A percentile compares a stretch with the other conserved stretches of the same genome.
Conservation (phyloP, 1,139 yeast genomes). For the Nakaseomyces uthaithaninus region DNA sequence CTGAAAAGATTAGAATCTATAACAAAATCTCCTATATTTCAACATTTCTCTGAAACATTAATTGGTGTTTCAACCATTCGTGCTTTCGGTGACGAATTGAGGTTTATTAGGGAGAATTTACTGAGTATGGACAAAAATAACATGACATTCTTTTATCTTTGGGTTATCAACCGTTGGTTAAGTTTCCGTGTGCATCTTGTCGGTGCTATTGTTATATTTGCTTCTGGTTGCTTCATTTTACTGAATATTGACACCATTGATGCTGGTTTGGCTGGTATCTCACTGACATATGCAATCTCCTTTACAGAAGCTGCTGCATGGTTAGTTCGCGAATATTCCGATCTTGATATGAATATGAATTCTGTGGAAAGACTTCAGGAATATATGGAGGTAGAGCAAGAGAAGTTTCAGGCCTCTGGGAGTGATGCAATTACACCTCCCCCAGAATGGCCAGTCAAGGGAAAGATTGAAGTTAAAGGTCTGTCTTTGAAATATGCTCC, state of each 20-base stretch:
- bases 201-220: slow-evolving; percentile 36
- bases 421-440: slow-evolving; percentile 42
- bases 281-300: slow-evolving; percentile 51
- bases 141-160: slow-evolving; percentile 53
- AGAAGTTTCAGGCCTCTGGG: slow-evolving; percentile 39
- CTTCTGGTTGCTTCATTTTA: slow-evolving; percentile 43
- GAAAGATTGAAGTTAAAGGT: slow-evolving; percentile 45
- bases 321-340: slow-evolving; percentile 45
- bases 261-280: slow-evolving; percentile 64
- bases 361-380: slow-evolving; percentile 68
- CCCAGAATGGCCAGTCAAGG: slow-evolving; percentile 45
- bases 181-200: slow-evolving; percentile 49
- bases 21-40: slow-evolving; percentile 61
- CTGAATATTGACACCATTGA: slow-evolving; percentile 53
- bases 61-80: slow-evolving; percentile 60
- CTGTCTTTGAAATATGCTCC: slow-evolving; percentile 59
- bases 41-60: slow-evolving; percentile 63
- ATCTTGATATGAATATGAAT: slow-evolving; percentile 70
- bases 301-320: slow-evolving; percentile 43
- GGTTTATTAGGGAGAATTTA: slow-evolving; percentile 44
- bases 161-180: slow-evolving; percentile 70
- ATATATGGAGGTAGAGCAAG: slow-evolving; percentile 58
- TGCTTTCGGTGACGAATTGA: slow-evolving; percentile 42
- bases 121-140: slow-evolving; percentile 49
- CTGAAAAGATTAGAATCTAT: slow-evolving; percentile 66